These are phyloP conservation scores for Melaleuca alternifolia DNA, from an alignment of 345 rosid species.

Conservation along the genomic window DNA sequence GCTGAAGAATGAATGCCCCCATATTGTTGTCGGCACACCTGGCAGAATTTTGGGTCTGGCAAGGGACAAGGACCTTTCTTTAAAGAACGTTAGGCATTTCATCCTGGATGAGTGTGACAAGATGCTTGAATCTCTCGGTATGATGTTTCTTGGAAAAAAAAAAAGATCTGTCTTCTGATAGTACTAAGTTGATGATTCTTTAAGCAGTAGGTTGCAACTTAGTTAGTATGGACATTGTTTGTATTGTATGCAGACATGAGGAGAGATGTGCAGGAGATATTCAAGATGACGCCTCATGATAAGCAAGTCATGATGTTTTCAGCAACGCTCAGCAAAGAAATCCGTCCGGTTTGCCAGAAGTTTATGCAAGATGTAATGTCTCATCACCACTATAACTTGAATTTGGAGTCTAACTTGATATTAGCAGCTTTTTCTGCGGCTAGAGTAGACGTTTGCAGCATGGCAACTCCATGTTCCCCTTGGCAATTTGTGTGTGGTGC, in stretches of 20 bases:
- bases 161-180: neutral
- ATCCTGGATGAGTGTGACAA: constrained; percentile 99
- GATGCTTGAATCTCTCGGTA: constrained; percentile 99
- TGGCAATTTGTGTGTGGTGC: neutral
- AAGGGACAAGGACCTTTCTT: constrained; percentile 87
- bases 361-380: constrained; percentile 99
- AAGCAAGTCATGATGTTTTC: constrained; percentile 99
- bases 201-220: neutral
- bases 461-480: neutral
- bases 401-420: constrained; percentile 37
- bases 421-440: constrained; percentile 21
- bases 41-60: constrained; percentile 86
- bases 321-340: constrained; percentile 98
- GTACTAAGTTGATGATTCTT: neutral
- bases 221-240: neutral
- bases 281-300: constrained; percentile 98
- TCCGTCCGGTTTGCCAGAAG: constrained; percentile 99
- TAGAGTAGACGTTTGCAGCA: neutral
- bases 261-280: constrained; percentile 96
- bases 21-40: constrained; percentile 97
- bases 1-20: constrained; percentile 97
- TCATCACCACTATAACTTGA: constrained; percentile 48
- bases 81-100: constrained; percentile 99
- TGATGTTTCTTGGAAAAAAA: neutral
- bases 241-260: constrained; percentile 63